Evolutionary conservation across 2,329 filamentous ascomycete species (phyloP).

Genomic region (Trichoderma oligosporum): DNA sequence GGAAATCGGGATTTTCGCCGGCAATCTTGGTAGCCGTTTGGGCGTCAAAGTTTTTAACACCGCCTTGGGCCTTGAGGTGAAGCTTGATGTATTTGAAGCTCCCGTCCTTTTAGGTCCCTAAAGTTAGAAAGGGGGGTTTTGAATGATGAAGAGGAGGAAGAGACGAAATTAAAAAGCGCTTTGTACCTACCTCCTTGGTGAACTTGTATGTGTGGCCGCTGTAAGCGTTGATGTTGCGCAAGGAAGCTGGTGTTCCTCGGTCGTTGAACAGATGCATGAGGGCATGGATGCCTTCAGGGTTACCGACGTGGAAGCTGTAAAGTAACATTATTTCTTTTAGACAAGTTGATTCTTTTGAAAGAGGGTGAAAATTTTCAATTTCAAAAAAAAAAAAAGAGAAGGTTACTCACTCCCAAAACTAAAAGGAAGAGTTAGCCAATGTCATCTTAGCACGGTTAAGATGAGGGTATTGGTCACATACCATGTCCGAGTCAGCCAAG

Average conservation of each 20-base stretch:
- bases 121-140: not conserved
- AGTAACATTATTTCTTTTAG: conserved; percentile 18
- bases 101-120: conserved; percentile 34
- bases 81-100: conserved; percentile 48
- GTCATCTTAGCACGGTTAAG: not conserved
- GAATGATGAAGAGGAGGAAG: not conserved
- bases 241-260: conserved; percentile 45
- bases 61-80: conserved; percentile 47
- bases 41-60: conserved; percentile 41
- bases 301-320: conserved; percentile 33
- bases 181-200: conserved; percentile 29
- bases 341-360: conserved; percentile 21
- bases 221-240: conserved; percentile 45
- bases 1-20: conserved; percentile 50
- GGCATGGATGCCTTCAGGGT: conserved; percentile 48
- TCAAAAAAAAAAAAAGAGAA: too few species aligned
- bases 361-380: not conserved
- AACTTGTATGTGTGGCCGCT: conserved; percentile 48
- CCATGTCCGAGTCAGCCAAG: conserved; percentile 42
- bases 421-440: not conserved
- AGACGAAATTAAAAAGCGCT: not conserved
- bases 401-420: conserved; percentile 9
- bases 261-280: conserved; percentile 51
- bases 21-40: conserved; percentile 36
- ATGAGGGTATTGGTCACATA: not conserved